These are phyloP conservation scores for Talaromyces funiculosus DNA, from an alignment of 2,329 filamentous ascomycete species.

Conservation along the genomic window DNA sequence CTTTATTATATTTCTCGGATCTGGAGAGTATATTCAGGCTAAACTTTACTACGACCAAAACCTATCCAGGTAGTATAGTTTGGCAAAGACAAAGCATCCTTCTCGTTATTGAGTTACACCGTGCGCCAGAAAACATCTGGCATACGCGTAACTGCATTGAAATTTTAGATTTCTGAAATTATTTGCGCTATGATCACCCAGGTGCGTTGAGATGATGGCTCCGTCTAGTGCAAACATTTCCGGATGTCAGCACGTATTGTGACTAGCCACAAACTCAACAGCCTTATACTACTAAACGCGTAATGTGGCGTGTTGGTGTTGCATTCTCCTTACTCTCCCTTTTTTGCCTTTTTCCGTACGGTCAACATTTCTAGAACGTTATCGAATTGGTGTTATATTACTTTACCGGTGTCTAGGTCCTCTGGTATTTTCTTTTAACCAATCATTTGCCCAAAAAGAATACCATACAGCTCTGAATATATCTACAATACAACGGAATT, in stretches of 20 bases:
- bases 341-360: too few species aligned
- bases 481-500: not conserved
- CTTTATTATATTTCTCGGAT: too few species aligned
- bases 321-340: too few species aligned
- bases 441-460: not conserved
- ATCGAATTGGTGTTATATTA: not conserved
- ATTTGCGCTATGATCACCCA: too few species aligned
- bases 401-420: not conserved
- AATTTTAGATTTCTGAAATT: too few species aligned
- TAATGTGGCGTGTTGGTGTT: not conserved
- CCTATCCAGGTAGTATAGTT: not conserved
- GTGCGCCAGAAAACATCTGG: too few species aligned
- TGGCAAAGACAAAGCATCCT: too few species aligned
- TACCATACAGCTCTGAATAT: not conserved
- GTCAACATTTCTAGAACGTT: not conserved
- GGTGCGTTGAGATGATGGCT: not conserved
- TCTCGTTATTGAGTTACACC: too few species aligned
- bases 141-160: too few species aligned
- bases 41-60: not conserved
- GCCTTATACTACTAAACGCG: not conserved
- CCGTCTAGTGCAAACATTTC: not conserved
- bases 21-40: not conserved
- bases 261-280: not conserved
- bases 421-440: not conserved
- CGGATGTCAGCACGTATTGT: not conserved